These are phyloP conservation scores for Kodamaea neixiangensis DNA, from an alignment of 805 yeast species.

Conservation along the genomic window DNA sequence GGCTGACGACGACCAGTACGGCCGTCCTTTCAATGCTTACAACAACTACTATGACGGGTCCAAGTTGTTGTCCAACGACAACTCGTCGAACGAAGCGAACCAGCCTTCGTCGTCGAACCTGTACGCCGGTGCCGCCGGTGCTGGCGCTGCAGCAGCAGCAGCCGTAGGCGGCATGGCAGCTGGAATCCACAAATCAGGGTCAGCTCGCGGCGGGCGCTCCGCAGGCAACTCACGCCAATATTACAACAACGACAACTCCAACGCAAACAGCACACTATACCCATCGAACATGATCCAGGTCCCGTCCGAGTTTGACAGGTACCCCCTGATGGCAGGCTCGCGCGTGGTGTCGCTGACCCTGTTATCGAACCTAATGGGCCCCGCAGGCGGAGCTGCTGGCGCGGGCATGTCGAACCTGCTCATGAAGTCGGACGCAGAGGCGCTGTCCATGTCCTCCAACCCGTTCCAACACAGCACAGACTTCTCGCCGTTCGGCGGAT, in stretches of 20 bases:
- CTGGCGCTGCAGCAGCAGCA: conserved; percentile 5
- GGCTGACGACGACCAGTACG: conserved; percentile 25
- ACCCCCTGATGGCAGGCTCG: conserved; percentile 57
- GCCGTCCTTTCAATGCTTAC: conserved; percentile 42
- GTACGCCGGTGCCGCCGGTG: background rate
- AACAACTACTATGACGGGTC: conserved; percentile 42
- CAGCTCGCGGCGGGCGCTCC: background rate
- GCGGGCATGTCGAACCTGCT: conserved; percentile 5
- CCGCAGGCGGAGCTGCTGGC: conserved; percentile 11
- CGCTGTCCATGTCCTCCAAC: conserved; percentile 18
- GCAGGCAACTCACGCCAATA: conserved; percentile 1
- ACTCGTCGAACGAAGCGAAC: conserved; percentile 15
- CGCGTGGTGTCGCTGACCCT: conserved; percentile 56
- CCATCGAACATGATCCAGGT: conserved; percentile 25
- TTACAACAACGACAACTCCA: background rate
- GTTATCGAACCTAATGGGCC: conserved; percentile 12
- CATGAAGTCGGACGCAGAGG: conserved; percentile 13
- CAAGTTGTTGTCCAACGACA: conserved; percentile 31
- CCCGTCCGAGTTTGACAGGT: conserved; percentile 66
- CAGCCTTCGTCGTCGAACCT: background rate
- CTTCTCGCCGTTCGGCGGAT: conserved; percentile 32
- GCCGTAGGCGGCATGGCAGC: no score
- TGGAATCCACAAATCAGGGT: conserved; percentile 2
- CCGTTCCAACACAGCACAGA: conserved; percentile 25
- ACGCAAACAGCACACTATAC: background rate